Evolutionary conservation across 768 basidiomycete species (phyloP), one percentile per base, ranked within the genome.

Genomic region (Lyophyllum shimeji): DNA sequence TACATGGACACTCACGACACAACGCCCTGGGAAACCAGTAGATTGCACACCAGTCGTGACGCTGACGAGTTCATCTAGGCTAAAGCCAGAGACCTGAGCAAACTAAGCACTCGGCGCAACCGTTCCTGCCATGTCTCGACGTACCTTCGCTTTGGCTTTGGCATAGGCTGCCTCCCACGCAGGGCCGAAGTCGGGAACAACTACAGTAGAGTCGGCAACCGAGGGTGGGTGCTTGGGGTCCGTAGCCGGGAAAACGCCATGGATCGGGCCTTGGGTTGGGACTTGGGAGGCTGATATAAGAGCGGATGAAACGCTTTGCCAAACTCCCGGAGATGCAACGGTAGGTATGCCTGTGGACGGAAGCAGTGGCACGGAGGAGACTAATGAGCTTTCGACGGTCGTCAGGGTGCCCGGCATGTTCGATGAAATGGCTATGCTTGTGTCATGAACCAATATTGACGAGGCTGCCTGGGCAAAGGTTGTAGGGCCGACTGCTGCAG

Each of bases 21-120:
- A 84, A 0, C 67, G 74, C 2, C 82, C 82, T 25, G 21, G 43
- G 11, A n/a, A 39, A 39, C 67, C 65, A 61, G 57, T 58, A 71
- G 76, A 78, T 27, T 74, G 71, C 4, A 81, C 69, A 15, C 82
- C 82, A 29, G 81, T 82, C 17, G 75, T 72, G 27, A 80, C 65
- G 25, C 76, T 78, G 11, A 76, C 78, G 54, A 81, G 79, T 61
- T 81, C 71, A 27, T 79, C 74, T n/a, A 81, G 67, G 15, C 74
- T 69, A 50, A 74, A 74, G 21, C 47, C 50, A 1, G 72, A 60
- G 7, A 76, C 68, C 72, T 75, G 15, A 18, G 47, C 31, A 31
- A 24, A 3, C 24, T 23, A 11, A 33, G 18, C 3, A 9, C 24
- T 3, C 5, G 29, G 9, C n/a, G n/a, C n/a, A n/a, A n/a, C n/a